Base-by-base conservation (phyloP, 257 asterid genomes). In the Echium plantagineum region DNA sequence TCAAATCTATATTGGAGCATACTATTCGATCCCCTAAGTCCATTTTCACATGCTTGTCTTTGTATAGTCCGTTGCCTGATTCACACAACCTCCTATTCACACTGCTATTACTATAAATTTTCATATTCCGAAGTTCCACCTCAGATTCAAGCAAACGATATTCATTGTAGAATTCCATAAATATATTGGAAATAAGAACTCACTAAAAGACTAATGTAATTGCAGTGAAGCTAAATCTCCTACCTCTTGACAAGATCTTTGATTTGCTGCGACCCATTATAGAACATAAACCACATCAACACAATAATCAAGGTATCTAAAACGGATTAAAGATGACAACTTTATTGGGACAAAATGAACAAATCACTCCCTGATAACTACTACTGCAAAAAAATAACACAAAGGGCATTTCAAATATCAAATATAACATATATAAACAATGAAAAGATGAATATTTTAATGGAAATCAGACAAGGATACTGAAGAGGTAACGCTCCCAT, bases 401-500 rank as follows among this genome's bases (percentile, higher is more conserved):
- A 52, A n/a, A 52, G 22, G 7, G n/a, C 19, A 8, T 3, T 8
- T 52, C 9, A 52, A 20, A 8, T 28, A 28, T 17, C 21, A 18
- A 1, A 52, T 4, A n/a, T 17, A 52, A 52, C 13, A 12, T 38
- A 13, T 47, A 52, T 28, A 28, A 28, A 28, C 2, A 28, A 28
- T 28, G 5, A 28, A 28, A 28, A 28, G 32, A 28, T 28, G 5
- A 6, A 28, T 3, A 2, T 6, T 28, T 28, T 28, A 6, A 28
- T 26, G 48, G 30, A 1, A 53, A 12, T 49, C 7, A 19, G 9
- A 58, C 31, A 69, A 78, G 90, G 94, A 82, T 87, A 84, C 89
- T 88, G 83, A 85, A 79, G 62, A 88, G 90, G 52, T 66, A 88
- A 6, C 88, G 93, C 80, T 88, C 96, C 94, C 96, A 88, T 93